A percentile compares a stretch with the other conserved stretches of the same genome.
These are phyloP conservation scores for Oryza glumipatula DNA, from an alignment of 176 grass and related monocot genomes.

Conservation along the genomic window DNA sequence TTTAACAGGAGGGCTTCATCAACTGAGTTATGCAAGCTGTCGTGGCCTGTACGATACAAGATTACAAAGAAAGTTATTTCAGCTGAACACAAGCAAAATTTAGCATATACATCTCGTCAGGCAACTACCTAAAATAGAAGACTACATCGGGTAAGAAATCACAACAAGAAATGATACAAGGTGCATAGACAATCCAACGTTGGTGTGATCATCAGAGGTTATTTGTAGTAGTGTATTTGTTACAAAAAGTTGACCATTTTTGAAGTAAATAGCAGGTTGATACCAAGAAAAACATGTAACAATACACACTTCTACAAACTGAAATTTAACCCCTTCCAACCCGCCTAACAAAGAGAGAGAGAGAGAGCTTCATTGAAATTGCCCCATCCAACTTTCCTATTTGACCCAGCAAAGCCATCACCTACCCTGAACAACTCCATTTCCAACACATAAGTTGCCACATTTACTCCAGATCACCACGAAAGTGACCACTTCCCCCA, in stretches of 20 bases:
- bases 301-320: not conserved
- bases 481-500: not conserved
- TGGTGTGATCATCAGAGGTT: not conserved
- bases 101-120: not conserved
- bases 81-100: not conserved
- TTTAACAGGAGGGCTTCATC: slow-evolving; percentile 73
- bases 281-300: too few species aligned
- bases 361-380: not conserved
- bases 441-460: not conserved
- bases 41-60: slow-evolving; percentile 40
- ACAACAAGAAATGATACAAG: not conserved
- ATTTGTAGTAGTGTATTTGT: not conserved
- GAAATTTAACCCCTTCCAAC: not conserved
- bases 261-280: not conserved
- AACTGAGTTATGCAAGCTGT: slow-evolving; percentile 60
- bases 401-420: slow-evolving; percentile 22
- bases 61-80: slow-evolving; percentile 35
- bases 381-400: not conserved
- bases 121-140: not conserved
- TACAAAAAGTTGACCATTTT: not conserved
- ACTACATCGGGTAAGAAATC: not conserved
- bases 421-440: not conserved
- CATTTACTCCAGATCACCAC: not conserved
- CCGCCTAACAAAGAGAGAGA: not conserved
- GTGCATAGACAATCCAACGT: not conserved